A percentile compares a stretch with the other conserved stretches of the same genome.
Evolutionary conservation across 1,284 basidiomycete genomes (phyloP).

Genomic region (Gastroboletus turbinatus): DNA sequence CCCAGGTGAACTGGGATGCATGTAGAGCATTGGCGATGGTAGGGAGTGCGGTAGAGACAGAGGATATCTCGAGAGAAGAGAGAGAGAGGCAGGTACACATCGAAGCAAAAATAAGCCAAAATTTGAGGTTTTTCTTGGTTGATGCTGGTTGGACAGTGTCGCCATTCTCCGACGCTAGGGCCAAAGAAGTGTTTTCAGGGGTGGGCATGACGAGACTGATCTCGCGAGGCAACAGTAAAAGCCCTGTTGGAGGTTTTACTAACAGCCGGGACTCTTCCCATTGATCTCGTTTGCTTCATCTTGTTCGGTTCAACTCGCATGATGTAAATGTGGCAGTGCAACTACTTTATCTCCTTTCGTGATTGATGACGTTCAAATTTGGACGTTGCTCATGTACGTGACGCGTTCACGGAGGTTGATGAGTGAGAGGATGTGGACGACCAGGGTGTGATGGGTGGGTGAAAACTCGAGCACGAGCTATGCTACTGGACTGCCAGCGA

Average conservation of each 20-base stretch:
- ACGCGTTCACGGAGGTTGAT: too few species aligned
- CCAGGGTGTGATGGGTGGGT: too few species aligned
- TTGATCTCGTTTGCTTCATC: too few species aligned
- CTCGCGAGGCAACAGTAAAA: neutral
- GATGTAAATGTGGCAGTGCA: too few species aligned
- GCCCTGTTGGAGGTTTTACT: neutral
- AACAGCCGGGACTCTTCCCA: too few species aligned
- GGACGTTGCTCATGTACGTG: too few species aligned
- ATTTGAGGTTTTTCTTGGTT: neutral
- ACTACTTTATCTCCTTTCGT: too few species aligned
- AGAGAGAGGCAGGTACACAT: conserved; percentile 6
- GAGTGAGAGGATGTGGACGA: too few species aligned
- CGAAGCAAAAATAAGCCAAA: conserved; percentile 4
- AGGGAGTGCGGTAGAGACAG: conserved; percentile 32
- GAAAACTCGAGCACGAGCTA: too few species aligned
- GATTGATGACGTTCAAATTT: too few species aligned
- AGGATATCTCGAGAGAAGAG: conserved; percentile 2
- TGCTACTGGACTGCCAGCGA: too few species aligned
- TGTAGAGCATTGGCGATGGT: conserved; percentile 34
- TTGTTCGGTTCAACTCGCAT: neutral
- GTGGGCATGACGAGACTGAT: neutral
- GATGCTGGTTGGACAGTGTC: neutral
- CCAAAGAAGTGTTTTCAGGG: neutral
- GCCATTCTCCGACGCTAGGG: neutral
- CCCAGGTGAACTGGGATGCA: conserved; percentile 34